Evolutionary conservation across 148 eudicot species (phyloP), one percentile per base, ranked within the genome.

Genomic region (Camellia japonica): DNA sequence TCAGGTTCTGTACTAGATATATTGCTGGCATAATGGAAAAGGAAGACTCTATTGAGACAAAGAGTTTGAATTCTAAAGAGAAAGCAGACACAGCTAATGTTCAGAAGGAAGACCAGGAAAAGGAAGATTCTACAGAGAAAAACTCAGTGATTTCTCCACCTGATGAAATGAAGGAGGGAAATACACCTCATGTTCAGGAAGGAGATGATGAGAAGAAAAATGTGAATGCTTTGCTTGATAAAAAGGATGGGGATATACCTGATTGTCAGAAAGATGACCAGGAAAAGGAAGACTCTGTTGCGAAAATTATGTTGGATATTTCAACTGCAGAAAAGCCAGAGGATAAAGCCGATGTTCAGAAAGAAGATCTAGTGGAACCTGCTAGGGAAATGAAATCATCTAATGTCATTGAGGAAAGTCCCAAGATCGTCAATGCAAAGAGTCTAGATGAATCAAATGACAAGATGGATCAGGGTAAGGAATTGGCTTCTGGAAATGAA

Each of bases 71-170:
- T 63, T 74, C 79, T 76, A 61, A 63, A 58, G 77, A 43, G 61
- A 77, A 74, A 56, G 81, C 30, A 64, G 18, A 52, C 58, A 51
- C 4, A 3, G 43, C 46, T 71, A 68, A 64, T 63, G 49, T 56
- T 23, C 49, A 76, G 49, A 75, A 70, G 43, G 63, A 78, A 2
- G 80, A 20, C 18, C 78, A 19, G n/a, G 72, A 71, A 10, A 80
- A 71, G 46, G 82, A 63, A 55, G 73, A 68, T 81, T 43, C 46
- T 71, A 20, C 16, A 38, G 80, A 79, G 8, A 75, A 59, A 80
- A 47, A 49, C 19, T 58, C 16, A 41, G 20, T 56, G 5, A 56
- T 38, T 70, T 44, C 68, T 71, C 49, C 70, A 15, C 19, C n/a
- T 67, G 41, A 65, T 14, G 66, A 46, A 56, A 19, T 30, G 30